Percentiles rank a stretch among this genome's conserved stretches.
These are phyloP conservation scores for Lagenidium sp. DNA, from an alignment of 352 stramenopile species.

Conservation along the genomic window DNA sequence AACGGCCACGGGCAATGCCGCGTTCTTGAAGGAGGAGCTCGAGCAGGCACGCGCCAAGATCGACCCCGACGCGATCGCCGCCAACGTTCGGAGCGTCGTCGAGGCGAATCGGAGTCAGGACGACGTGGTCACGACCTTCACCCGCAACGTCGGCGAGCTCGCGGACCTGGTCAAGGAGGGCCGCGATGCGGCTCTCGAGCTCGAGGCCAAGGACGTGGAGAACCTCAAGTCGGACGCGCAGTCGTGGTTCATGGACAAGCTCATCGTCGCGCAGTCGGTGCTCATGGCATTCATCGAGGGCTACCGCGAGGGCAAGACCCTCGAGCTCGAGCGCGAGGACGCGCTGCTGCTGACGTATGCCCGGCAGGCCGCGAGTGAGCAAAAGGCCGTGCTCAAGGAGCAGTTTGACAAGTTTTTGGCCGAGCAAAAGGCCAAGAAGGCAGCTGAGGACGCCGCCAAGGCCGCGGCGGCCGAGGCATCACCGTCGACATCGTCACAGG, in stretches of 20 bases:
- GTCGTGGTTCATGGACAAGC: slow-evolving; percentile 79
- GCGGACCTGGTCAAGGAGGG: slow-evolving; percentile 47
- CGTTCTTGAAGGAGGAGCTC: slow-evolving; percentile 44
- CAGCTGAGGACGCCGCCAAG: too few relatives aligned
- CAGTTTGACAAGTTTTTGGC: slow-evolving; percentile 63
- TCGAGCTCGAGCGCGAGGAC: slow-evolving; percentile 66
- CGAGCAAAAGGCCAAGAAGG: slow-evolving; percentile 38
- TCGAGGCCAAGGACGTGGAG: slow-evolving; percentile 61
- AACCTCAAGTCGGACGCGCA: slow-evolving; percentile 48
- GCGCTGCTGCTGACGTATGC: slow-evolving; percentile 66
- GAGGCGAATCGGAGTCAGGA: slow-evolving; percentile 60
- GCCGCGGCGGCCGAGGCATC: too few relatives aligned
- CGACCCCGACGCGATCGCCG: slow-evolving; percentile 48
- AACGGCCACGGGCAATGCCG: slow-evolving; percentile 41
- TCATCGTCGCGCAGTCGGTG: slow-evolving; percentile 72
- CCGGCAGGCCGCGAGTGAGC: slow-evolving; percentile 64
- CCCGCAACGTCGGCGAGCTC: slow-evolving; percentile 66
- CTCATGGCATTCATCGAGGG: slow-evolving; percentile 78
- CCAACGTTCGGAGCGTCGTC: slow-evolving; percentile 47
- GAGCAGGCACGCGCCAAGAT: slow-evolving; percentile 40
- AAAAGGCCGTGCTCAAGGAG: slow-evolving; percentile 59
- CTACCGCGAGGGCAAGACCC: slow-evolving; percentile 68
- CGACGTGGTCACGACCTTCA: slow-evolving; percentile 51
- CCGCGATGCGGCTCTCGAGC: slow-evolving; percentile 36
- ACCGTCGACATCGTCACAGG: too few relatives aligned